Base-by-base conservation (phyloP, 768 basidiomycete genomes). In the Solioccasus polychromus region DNA sequence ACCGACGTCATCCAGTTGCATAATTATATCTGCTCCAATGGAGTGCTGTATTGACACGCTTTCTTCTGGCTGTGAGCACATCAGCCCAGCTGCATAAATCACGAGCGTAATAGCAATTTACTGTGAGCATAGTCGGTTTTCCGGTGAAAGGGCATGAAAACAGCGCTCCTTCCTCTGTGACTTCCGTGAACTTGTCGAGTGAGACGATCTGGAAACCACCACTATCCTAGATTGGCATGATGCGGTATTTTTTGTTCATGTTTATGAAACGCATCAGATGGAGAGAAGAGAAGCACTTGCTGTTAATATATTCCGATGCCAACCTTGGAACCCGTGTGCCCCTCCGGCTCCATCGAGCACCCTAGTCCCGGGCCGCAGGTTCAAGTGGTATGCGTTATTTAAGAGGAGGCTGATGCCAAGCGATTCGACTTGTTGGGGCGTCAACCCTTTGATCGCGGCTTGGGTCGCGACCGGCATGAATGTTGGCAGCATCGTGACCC, bases 391-490 rank as follows among this genome's bases (percentile, higher is more conserved):
- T 0, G 91, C 90, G 64, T 93, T 93, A 63, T 93, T 93, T 40
- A 94, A 71, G 30, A 92, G 86, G 45, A 94, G 74, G 1, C 86
- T 87, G 35, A 92, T 75, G 1, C 89, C 90, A 1, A 92, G 74
- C 3, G 82, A 73, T 61, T 92, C 88, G 30, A 88, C 81, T 67
- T 93, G 88, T 48, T 88, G 85, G 17, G 88, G 68, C 5, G 90
- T 91, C n/a, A 94, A 68, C 4, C 91, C 90, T 66, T 95, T 95
- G 60, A 94, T 90, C 6, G 91, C 87, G 15, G 86, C 90, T 61
- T 94, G 92, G 4, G 92, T 94, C 3, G 90, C 91, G 8, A 93
- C 90, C 3, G 91, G 92, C 92, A 93, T 94, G 57, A 94, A 94
- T 0, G 91, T 90, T 2, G 91, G 91, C 17, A 92, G 70, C 74